Evolutionary conservation across 164 flowering plant genomes (phyloP), one percentile per base, ranked within the genome.

Genomic region (Stephania cephalantha): DNA sequence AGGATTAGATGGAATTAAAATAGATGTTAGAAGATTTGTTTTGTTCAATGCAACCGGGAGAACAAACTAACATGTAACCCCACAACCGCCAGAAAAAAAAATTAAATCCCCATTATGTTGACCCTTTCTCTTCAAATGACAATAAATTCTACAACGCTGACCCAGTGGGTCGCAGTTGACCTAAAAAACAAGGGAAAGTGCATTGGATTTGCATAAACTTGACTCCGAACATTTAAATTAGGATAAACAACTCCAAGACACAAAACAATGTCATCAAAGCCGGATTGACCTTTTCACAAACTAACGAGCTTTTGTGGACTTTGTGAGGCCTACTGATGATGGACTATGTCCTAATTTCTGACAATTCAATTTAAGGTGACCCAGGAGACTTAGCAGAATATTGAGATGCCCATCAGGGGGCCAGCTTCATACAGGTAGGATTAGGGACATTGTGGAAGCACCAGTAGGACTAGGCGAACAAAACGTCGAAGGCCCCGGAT

Each of bases 361-460:
- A 50, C 15, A 50, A 10, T 50, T 50, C 55, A 11, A 50, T 50
- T 50, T 15, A 50, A 50, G 55, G 17, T 50, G 55, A 15, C 55
- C 55, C 55, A 2, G 55, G 55, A 2, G 55, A 15, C 15, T 50
- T 50, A 50, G 11, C 55, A 50, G 55, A 50, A 50, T 11, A 50
- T 50, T 50, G 55, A 15, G 55, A 50, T 50, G 55, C 55, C 55
- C 55, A 70, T 31, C 48, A 65, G 71, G 48, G 74, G 74, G 76
- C 42, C 42, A 35, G 42, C 42, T 2, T 65, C 65, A 69, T 9
- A 70, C 22, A 46, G 46, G 72, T n/a, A 44, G 30, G 58, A 46
- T 65, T 29, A 48, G 69, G 79, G 64, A 13, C 73, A 29, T 50
- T 50, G 15, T 50, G 72, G 42, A 35, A 35, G 42, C 42, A 35